Percentiles rank a stretch among this genome's conserved stretches.
Conservation (phyloP, 2,329 filamentous ascomycete species). For the Trichoderma koningii region DNA sequence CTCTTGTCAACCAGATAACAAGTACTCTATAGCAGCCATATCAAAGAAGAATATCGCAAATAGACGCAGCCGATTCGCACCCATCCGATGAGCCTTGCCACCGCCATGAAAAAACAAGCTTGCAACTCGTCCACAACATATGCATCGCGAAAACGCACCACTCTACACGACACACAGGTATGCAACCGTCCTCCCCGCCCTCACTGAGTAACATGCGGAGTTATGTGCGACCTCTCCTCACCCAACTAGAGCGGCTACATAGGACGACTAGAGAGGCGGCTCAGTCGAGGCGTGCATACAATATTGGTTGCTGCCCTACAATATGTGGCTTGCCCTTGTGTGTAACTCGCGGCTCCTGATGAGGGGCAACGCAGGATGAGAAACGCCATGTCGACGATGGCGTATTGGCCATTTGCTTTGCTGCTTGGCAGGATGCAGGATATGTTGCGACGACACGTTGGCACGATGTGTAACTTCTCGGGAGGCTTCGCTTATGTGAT, state of each 20-base stretch:
- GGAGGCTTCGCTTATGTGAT: no score
- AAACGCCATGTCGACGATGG: no score
- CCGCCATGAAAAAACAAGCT: background rate
- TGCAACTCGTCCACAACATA: background rate
- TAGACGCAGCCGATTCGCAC: background rate
- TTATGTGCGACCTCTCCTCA: background rate
- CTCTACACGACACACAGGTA: background rate
- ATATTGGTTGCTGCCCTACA: background rate
- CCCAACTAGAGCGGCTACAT: background rate
- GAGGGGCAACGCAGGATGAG: background rate
- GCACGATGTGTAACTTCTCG: no score
- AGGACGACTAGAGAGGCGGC: background rate
- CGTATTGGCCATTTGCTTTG: no score
- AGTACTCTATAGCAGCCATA: no score
- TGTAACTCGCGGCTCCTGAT: background rate
- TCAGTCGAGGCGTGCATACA: background rate
- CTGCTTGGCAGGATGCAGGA: no score
- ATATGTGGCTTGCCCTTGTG: background rate
- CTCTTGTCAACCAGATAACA: no score
- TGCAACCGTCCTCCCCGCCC: background rate
- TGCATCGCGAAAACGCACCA: conserved; percentile 1
- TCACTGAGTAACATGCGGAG: background rate
- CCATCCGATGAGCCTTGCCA: background rate
- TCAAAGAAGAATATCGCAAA: no score
- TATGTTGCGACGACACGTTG: no score